Percentiles rank a stretch among this genome's conserved stretches.
Conservation (phyloP, 108 stramenopile species). For the Aurantiochytrium sp. region DNA sequence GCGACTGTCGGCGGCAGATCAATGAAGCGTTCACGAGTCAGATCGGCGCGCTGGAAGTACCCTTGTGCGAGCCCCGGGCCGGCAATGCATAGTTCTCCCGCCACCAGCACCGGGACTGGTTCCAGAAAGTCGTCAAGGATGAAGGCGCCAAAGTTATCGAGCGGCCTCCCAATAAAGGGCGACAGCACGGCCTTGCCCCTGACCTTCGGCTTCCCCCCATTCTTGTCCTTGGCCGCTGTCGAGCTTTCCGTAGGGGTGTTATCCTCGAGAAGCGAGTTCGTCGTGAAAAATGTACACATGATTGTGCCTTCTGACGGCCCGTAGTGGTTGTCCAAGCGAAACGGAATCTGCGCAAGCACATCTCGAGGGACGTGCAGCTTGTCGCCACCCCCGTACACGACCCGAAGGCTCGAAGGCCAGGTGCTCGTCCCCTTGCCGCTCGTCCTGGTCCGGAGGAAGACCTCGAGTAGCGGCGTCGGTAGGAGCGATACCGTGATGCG, state of each 20-base stretch:
- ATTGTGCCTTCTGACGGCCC: neutral
- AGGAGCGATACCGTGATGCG: slow-evolving; percentile 6
- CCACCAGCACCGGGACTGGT: neutral
- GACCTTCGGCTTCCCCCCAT: neutral
- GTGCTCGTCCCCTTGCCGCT: no score
- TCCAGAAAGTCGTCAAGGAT: slow-evolving; percentile 1
- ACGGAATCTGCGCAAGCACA: neutral
- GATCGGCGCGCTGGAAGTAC: neutral
- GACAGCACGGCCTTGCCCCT: neutral
- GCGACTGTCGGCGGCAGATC: neutral
- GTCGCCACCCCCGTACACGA: slow-evolving; percentile 3
- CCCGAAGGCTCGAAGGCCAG: neutral
- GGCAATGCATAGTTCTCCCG: slow-evolving; percentile 15
- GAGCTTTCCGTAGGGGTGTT: no score
- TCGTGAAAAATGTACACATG: neutral
- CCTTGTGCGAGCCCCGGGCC: neutral
- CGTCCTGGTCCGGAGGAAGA: neutral
- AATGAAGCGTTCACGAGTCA: neutral
- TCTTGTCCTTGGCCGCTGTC: no score
- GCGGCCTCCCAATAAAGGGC: neutral
- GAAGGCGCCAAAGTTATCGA: slow-evolving; percentile 8
- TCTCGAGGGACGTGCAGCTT: neutral
- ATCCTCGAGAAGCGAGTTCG: neutral
- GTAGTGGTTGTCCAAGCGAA: slow-evolving; percentile 26
- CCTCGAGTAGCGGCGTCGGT: slow-evolving; percentile 12